These are phyloP conservation scores for Penicillium freii DNA, from an alignment of 2,329 filamentous ascomycete species.

Conservation along the genomic window DNA sequence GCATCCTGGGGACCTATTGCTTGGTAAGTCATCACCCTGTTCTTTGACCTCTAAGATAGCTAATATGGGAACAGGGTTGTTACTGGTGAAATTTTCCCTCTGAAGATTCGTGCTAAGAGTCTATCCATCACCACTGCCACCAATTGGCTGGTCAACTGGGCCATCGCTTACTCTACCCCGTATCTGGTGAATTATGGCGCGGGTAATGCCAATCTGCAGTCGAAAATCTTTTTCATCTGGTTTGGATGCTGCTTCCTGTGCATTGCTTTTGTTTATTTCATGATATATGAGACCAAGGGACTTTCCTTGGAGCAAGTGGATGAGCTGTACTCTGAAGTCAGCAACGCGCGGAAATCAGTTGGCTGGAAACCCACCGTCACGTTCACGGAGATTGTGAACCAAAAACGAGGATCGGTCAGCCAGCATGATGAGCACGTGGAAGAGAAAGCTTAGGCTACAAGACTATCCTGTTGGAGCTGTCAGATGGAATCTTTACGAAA, in stretches of 20 bases:
- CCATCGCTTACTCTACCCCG: constrained; percentile 67
- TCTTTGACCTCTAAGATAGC: not conserved
- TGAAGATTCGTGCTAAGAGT: constrained; percentile 8
- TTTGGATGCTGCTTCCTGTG: constrained; percentile 69
- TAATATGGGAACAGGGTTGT: constrained; percentile 34
- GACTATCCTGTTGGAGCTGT: not conserved
- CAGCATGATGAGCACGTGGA: not conserved
- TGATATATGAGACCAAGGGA: constrained; percentile 84
- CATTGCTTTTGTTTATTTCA: constrained; percentile 56
- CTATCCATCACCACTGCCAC: constrained; percentile 14
- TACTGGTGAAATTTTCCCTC: constrained; percentile 42
- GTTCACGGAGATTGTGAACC: not conserved
- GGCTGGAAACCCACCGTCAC: constrained; percentile 48
- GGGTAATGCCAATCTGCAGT: constrained; percentile 61
- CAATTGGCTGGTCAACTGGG: constrained; percentile 55
- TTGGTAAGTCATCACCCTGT: constrained; percentile 3
- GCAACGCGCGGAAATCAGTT: constrained; percentile 23
- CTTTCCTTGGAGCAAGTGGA: constrained; percentile 78
- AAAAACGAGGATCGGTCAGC: not conserved
- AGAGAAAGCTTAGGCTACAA: not conserved
- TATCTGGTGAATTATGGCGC: constrained; percentile 61
- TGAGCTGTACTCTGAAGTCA: constrained; percentile 65
- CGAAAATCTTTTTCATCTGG: constrained; percentile 79
- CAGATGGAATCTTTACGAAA: not conserved
- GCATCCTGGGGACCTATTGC: constrained; percentile 38